Base-by-base conservation (phyloP, 1,284 basidiomycete species). In the Schizophyllum amplum region DNA sequence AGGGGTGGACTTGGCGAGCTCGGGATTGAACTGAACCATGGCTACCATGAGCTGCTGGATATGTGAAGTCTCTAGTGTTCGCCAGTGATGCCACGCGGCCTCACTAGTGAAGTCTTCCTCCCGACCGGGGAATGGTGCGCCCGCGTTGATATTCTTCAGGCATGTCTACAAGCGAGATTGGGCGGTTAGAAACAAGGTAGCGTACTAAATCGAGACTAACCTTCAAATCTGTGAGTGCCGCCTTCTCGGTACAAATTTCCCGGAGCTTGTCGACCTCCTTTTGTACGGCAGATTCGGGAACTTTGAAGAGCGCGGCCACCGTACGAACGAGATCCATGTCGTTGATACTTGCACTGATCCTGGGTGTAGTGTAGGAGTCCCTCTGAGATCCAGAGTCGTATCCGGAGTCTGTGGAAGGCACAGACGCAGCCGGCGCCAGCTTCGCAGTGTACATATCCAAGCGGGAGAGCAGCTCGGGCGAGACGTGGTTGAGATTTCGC, bases 141-240 rank as follows among this genome's bases (percentile, higher is more conserved):
- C 89, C 5, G 90, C 87, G 59, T 89, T 91, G 68, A 98, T 90
- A 61, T 94, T 92, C 73, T 94, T 95, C 56, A 98, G 77, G 67
- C 92, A 94, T 26, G 88, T 91, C 87, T 95, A 72, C 4, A 67
- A 52, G 58, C 49, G 54, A 48, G 51, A 27, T 52, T 47, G 33
- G 64, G 47, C 59, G 57, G 59, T 33, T 7, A 50, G 23, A 52
- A 27, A 42, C 57, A 61, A 61, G 15, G 55, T 51, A n/a, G 24
- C 33, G 24, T 51, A 52, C 4, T n/a, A 49, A 20, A 47, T 54
- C n/a, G 23, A 51, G 46, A 62, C 69, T 54, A 68, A 87, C 88
- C 79, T 94, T 95, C 52, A 95, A 75, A 68, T 95, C 93, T 53
- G 80, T 80, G 60, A 95, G 72, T 0, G 91, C 92, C 24, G 91